These are phyloP conservation scores for Sarcodon sp. DNA, from an alignment of 768 basidiomycete species.

Conservation along the genomic window DNA sequence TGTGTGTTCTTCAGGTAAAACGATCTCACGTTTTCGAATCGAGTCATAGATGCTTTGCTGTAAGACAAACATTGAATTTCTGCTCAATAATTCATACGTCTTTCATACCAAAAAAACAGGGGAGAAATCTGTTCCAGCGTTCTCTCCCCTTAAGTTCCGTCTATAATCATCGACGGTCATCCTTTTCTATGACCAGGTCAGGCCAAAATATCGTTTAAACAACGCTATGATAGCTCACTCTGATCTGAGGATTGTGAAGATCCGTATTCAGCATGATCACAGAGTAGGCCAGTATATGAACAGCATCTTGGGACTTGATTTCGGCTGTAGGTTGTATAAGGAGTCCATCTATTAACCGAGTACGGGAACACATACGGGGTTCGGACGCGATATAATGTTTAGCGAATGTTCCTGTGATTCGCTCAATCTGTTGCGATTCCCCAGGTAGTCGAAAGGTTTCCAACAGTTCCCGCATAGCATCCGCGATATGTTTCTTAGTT, in stretches of 20 bases:
- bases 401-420: conserved; percentile 94
- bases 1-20: conserved; percentile 96
- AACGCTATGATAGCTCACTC: conserved; percentile 36
- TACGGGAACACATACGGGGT: conserved; percentile 38
- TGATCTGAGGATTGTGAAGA: conserved; percentile 86
- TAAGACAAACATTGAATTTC: not conserved
- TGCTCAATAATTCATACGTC: not conserved
- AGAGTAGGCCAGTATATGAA: conserved; percentile 88
- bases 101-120: conserved; percentile 66
- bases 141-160: conserved; percentile 86
- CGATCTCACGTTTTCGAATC: conserved; percentile 86
- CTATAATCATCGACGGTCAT: conserved; percentile 95
- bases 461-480: conserved; percentile 90
- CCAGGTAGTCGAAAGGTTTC: conserved; percentile 93
- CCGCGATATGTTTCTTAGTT: conserved; percentile 80
- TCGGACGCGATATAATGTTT: conserved; percentile 76
- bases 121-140: conserved; percentile 74
- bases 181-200: conserved; percentile 49
- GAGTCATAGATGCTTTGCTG: conserved; percentile 90
- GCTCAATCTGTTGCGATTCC: conserved; percentile 84
- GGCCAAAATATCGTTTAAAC: conserved; percentile 1
- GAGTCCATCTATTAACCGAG: not conserved
- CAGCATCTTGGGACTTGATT: conserved; percentile 84
- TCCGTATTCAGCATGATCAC: conserved; percentile 99
- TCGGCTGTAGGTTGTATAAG: conserved; percentile 39